phyloP scores from a whole-genome alignment of 495 filamentous ascomycete genomes.

The Podospora appendiculata region DNA sequence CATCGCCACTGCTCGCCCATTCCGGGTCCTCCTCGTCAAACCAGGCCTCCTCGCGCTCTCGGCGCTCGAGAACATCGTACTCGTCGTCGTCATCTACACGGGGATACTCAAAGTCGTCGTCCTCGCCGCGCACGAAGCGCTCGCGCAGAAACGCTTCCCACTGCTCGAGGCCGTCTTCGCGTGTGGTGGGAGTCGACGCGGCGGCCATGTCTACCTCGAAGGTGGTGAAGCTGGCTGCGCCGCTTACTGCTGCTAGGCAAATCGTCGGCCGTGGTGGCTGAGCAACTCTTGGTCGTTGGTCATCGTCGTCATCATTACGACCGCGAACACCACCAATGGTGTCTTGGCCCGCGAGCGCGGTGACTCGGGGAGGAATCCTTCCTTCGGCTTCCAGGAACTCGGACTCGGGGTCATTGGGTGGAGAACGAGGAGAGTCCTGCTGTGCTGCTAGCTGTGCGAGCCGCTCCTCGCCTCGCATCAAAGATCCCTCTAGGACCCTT shows the following conservation, averaged over 20 bases:
- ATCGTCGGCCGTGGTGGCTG: no score
- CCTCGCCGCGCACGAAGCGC: slow-evolving; percentile 63
- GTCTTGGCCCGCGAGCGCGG: no score
- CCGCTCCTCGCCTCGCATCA: slow-evolving; percentile 65
- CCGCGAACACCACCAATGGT: no score
- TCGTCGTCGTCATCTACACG: slow-evolving; percentile 62
- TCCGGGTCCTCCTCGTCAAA: slow-evolving; percentile 70
- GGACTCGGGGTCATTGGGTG: no score
- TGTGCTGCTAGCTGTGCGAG: slow-evolving; percentile 47
- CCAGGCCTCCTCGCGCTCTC: slow-evolving; percentile 56
- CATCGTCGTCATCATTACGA: no score
- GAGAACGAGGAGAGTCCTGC: not conserved
- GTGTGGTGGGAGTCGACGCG: slow-evolving; percentile 39
- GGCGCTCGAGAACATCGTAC: slow-evolving; percentile 57
- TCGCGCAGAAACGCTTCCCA: slow-evolving; percentile 64
- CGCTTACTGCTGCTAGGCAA: slow-evolving; percentile 25
- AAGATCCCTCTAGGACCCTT: slow-evolving; percentile 61
- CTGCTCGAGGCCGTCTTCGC: slow-evolving; percentile 55
- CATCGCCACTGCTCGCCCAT: slow-evolving; percentile 45
- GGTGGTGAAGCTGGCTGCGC: slow-evolving; percentile 28
- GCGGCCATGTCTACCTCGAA: slow-evolving; percentile 50
- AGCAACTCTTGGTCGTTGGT: no score
- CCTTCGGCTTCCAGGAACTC: no score
- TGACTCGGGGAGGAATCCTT: no score
- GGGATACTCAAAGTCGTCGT: slow-evolving; percentile 69